Percentiles rank a stretch among this genome's conserved stretches.
phyloP scores from a whole-genome alignment of 108 stramenopile species.

The Skeletonema tropicum region DNA sequence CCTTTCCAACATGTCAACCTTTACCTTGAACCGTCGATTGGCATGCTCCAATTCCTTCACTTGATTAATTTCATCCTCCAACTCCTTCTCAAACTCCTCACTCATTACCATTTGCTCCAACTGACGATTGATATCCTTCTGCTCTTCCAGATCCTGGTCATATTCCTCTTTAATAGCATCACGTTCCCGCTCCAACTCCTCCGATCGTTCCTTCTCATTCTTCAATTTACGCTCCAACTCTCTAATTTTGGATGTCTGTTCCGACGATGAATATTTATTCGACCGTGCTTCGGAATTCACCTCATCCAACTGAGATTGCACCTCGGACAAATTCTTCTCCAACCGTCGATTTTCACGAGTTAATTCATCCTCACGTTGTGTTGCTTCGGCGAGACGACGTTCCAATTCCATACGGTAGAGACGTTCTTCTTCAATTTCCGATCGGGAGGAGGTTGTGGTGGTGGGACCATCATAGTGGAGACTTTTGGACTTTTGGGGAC shows the following conservation, averaged over 20 bases:
- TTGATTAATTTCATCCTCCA: conserved; percentile 52
- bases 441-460: conserved; percentile 14
- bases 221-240: conserved; percentile 45
- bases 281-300: conserved; percentile 31
- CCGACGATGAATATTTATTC: conserved; percentile 33
- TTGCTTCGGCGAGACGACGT: conserved; percentile 23
- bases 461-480: conserved; percentile 7
- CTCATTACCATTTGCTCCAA: conserved; percentile 55
- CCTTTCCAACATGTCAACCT: conserved; percentile 51
- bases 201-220: conserved; percentile 27
- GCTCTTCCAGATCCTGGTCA: conserved; percentile 49
- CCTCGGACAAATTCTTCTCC: conserved; percentile 23
- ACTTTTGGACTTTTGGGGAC: conserved; percentile 9
- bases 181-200: conserved; percentile 41
- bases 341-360: conserved; percentile 30
- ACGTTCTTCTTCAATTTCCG: conserved; percentile 33
- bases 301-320: conserved; percentile 33
- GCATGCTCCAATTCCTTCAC: conserved; percentile 52
- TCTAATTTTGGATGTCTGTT: conserved; percentile 29
- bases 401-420: conserved; percentile 35
- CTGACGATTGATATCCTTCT: conserved; percentile 52
- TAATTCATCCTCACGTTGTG: conserved; percentile 35
- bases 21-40: conserved; percentile 49
- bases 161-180: conserved; percentile 51
- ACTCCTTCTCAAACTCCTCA: conserved; percentile 51